Conservation (phyloP, 768 basidiomycete genomes). For the Rhizopogon vinicolor region DNA sequence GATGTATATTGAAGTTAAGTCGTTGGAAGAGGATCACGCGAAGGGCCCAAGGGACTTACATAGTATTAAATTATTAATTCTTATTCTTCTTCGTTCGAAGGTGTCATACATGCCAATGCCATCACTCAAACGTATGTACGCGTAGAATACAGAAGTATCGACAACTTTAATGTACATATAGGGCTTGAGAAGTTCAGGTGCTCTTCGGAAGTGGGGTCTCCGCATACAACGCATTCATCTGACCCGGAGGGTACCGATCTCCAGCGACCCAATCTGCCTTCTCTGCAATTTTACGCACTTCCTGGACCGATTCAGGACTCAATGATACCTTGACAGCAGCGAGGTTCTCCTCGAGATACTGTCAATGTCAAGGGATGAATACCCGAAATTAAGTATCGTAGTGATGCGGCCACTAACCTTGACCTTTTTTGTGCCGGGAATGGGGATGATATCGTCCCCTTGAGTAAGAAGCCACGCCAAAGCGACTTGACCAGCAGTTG, state of each 20-base stretch:
- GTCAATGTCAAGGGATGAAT: not conserved
- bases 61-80: too few species aligned
- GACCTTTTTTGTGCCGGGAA: conserved; percentile 35
- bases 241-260: conserved; percentile 16
- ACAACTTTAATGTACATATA: too few species aligned
- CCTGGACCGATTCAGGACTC: conserved; percentile 30
- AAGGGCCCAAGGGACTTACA: too few species aligned
- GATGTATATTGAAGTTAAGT: too few species aligned
- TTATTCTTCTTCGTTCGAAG: too few species aligned
- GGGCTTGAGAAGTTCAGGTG: not conserved
- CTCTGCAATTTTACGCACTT: conserved; percentile 32
- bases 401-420: conserved; percentile 13
- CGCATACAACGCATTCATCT: conserved; percentile 6
- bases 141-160: too few species aligned
- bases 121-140: too few species aligned
- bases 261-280: conserved; percentile 22
- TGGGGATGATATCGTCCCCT: conserved; percentile 33
- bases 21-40: too few species aligned
- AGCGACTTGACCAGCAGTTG: conserved; percentile 34
- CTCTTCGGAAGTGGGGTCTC: conserved; percentile 14
- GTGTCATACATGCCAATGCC: too few species aligned
- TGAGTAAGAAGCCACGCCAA: conserved; percentile 39
- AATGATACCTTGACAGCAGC: conserved; percentile 30
- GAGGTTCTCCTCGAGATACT: conserved; percentile 45
- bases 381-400: not conserved